Evolutionary conservation across 495 filamentous ascomycete species (phyloP).

Genomic region (Bacidia rubella): DNA sequence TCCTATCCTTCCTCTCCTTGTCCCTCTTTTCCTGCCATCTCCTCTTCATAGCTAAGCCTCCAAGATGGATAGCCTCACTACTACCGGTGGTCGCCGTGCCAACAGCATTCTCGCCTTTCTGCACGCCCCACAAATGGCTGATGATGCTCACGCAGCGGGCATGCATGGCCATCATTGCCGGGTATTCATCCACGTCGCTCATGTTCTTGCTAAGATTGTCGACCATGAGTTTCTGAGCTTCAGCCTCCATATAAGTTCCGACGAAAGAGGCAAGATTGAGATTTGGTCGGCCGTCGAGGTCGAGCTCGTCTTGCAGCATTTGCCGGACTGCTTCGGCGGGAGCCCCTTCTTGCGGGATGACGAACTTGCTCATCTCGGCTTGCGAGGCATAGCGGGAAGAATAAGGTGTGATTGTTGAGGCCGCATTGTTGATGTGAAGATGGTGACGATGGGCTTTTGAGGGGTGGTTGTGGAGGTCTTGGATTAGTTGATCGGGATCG

Average conservation of each 20-base stretch:
- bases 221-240: constrained; percentile 49
- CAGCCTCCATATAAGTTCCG: constrained; percentile 56
- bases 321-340: constrained; percentile 52
- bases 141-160: constrained; percentile 51
- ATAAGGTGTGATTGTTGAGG: constrained; percentile 48
- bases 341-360: constrained; percentile 46
- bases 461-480: constrained; percentile 30
- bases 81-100: constrained; percentile 63
- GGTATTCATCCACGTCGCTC: constrained; percentile 62
- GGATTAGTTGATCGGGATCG: constrained; percentile 48
- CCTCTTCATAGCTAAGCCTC: constrained; percentile 66
- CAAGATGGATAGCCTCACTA: constrained; percentile 61
- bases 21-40: constrained; percentile 57
- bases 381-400: constrained; percentile 46
- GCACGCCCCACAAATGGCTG: constrained; percentile 53
- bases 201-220: constrained; percentile 59
- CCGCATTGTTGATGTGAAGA: constrained; percentile 26
- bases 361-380: constrained; percentile 53
- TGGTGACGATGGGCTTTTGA: constrained; percentile 28
- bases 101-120: constrained; percentile 52
- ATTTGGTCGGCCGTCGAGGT: constrained; percentile 60
- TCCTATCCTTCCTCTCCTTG: constrained; percentile 45
- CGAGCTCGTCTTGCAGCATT: constrained; percentile 59
- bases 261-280: constrained; percentile 62
- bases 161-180: constrained; percentile 60